A percentile compares a stretch with the other conserved stretches of the same genome.
These are phyloP conservation scores for Jatropha podagrica DNA, from an alignment of 441 rosid genomes.

Conservation along the genomic window DNA sequence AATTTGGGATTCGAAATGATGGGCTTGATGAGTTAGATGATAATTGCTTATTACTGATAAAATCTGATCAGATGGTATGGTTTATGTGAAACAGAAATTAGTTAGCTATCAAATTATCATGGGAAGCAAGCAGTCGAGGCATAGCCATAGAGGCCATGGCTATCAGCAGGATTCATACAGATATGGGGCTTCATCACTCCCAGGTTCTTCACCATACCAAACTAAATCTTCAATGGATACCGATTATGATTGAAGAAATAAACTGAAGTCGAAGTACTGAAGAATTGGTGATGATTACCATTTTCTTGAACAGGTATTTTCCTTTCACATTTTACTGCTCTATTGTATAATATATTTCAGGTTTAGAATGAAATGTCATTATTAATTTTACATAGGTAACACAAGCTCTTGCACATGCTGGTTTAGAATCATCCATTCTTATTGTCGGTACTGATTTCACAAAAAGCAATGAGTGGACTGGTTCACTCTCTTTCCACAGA, in stretches of 20 bases:
- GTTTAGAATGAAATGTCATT: not conserved
- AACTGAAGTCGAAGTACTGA: slow-evolving; percentile 28
- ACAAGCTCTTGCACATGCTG: slow-evolving; percentile 68
- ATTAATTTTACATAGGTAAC: slow-evolving; percentile 47
- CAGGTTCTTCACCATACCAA: slow-evolving; percentile 18
- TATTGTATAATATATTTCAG: not conserved
- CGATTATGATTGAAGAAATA: slow-evolving; percentile 27
- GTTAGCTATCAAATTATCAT: not conserved
- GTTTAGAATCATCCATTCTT: slow-evolving; percentile 86
- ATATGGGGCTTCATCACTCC: slow-evolving; percentile 17
- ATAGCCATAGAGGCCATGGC: not conserved
- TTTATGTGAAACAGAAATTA: not conserved
- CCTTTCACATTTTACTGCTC: not conserved
- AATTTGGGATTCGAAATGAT: too few species aligned
- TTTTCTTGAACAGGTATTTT: slow-evolving; percentile 34
- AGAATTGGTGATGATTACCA: slow-evolving; percentile 37
- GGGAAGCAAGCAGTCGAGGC: slow-evolving; percentile 31
- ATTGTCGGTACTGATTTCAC: slow-evolving; percentile 87
- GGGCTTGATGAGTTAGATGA: too few species aligned
- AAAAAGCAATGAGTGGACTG: slow-evolving; percentile 93
- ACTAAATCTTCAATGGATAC: slow-evolving; percentile 2
- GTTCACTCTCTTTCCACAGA: slow-evolving; percentile 54
- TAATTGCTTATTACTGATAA: not conserved
- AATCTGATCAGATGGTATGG: not conserved
- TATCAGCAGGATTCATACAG: not conserved